phyloP scores from a whole-genome alignment of 2,329 filamentous ascomycete species.

The Cladophialophora carrionii region DNA sequence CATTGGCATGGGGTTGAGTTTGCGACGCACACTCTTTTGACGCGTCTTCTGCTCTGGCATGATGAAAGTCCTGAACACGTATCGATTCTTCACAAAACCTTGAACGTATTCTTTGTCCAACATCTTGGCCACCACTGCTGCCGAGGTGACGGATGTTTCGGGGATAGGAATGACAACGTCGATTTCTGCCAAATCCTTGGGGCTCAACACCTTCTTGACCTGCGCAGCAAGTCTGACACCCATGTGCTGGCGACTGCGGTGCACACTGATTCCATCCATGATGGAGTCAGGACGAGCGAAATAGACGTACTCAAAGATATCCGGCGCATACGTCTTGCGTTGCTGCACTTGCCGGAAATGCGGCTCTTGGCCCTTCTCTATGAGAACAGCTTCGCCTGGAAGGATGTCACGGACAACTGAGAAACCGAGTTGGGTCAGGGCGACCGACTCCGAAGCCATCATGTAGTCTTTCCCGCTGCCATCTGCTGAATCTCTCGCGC shows the following conservation, averaged over 20 bases:
- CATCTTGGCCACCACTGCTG: conserved; percentile 72
- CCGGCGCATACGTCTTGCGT: conserved; percentile 72
- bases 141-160: conserved; percentile 80
- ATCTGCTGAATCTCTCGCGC: conserved; percentile 70
- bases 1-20: conserved; percentile 81
- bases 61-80: conserved; percentile 86
- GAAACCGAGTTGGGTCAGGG: conserved; percentile 80
- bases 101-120: conserved; percentile 77
- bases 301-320: conserved; percentile 88
- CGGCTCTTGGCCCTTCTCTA: conserved; percentile 74
- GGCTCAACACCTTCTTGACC: conserved; percentile 68
- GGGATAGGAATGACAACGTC: conserved; percentile 81
- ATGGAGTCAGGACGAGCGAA: conserved; percentile 79
- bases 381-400: conserved; percentile 83
- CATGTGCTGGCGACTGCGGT: conserved; percentile 84
- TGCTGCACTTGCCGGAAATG: conserved; percentile 75
- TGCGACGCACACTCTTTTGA: conserved; percentile 84
- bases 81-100: conserved; percentile 87
- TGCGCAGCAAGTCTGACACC: conserved; percentile 76
- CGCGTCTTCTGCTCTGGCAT: conserved; percentile 80
- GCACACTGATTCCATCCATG: conserved; percentile 86
- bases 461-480: conserved; percentile 77
- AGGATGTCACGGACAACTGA: conserved; percentile 73
- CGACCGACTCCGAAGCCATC: conserved; percentile 87
- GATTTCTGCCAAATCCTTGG: conserved; percentile 72